Conservation (phyloP, 352 stramenopile species). For the Saprolegnia parasitica region DNA sequence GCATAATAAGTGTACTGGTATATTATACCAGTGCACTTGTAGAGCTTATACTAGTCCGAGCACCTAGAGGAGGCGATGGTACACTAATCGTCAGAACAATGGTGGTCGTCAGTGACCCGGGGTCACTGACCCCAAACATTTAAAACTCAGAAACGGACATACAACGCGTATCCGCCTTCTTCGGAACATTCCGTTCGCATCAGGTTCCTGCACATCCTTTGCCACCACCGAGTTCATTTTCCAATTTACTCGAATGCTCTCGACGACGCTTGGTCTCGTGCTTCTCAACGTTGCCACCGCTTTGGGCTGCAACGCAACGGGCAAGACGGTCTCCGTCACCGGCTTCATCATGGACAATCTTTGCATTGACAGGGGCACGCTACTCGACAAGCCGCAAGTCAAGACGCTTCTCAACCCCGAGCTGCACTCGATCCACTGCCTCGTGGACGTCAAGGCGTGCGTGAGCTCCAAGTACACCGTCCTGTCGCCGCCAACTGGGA, state of each 20-base stretch:
- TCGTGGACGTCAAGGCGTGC: conserved; percentile 34
- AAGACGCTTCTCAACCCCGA: conserved; percentile 31
- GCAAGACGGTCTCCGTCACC: conserved; percentile 29
- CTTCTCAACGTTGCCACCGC: neutral
- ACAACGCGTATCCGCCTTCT: no score
- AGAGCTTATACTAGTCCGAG: no score
- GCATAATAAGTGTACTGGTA: no score
- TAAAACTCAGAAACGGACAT: no score
- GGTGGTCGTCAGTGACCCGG: no score
- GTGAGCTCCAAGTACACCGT: conserved; percentile 31
- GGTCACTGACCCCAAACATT: no score
- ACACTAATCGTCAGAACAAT: no score
- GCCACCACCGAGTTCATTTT: no score
- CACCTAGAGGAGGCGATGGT: no score
- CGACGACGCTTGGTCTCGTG: neutral
- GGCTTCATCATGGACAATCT: conserved; percentile 38
- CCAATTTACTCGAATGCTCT: neutral
- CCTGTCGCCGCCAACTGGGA: conserved; percentile 21
- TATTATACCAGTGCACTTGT: no score
- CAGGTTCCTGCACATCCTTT: no score
- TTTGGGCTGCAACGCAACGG: neutral
- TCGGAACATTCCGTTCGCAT: no score
- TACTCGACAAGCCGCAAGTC: conserved; percentile 32
- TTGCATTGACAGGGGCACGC: conserved; percentile 34
- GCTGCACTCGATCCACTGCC: conserved; percentile 35